phyloP scores from a whole-genome alignment of 2,329 filamentous ascomycete genomes.

The Colletotrichum paranaense region DNA sequence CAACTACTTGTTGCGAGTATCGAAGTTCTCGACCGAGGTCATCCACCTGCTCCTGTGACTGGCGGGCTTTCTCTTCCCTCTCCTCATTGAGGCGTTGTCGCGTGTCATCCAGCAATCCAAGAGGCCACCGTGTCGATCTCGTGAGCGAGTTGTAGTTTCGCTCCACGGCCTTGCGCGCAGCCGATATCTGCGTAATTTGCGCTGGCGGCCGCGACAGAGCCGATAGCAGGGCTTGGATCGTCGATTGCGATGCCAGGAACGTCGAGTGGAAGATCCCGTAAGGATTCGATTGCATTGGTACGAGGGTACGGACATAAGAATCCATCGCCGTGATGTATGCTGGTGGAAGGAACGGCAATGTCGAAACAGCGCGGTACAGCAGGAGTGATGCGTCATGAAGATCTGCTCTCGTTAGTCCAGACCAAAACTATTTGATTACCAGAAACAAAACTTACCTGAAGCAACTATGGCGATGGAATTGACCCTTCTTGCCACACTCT shows the following conservation, averaged over 20 bases:
- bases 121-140: slow-evolving; percentile 82
- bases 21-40: slow-evolving; percentile 83
- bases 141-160: slow-evolving; percentile 80
- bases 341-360: slow-evolving; percentile 74
- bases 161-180: slow-evolving; percentile 79
- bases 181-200: slow-evolving; percentile 81
- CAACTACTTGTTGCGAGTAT: slow-evolving; percentile 94
- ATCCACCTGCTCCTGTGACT: slow-evolving; percentile 76
- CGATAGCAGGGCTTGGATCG: slow-evolving; percentile 82
- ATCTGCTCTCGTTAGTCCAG: slow-evolving; percentile 56
- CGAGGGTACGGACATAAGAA: slow-evolving; percentile 74
- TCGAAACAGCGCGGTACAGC: slow-evolving; percentile 62
- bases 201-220: slow-evolving; percentile 83
- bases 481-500: slow-evolving; percentile 82
- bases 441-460: slow-evolving; percentile 58
- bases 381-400: slow-evolving; percentile 73
- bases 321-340: slow-evolving; percentile 78
- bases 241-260: slow-evolving; percentile 84
- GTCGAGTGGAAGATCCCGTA: slow-evolving; percentile 78
- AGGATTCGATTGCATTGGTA: slow-evolving; percentile 78
- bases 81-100: slow-evolving; percentile 85
- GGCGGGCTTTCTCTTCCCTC: slow-evolving; percentile 81
- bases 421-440: background rate
- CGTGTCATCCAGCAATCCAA: slow-evolving; percentile 87
- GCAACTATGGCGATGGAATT: slow-evolving; percentile 77